A percentile compares a stretch with the other conserved stretches of the same genome.
Evolutionary conservation across 495 filamentous ascomycete species (phyloP).

Genomic region (Lophiotrema nucula): DNA sequence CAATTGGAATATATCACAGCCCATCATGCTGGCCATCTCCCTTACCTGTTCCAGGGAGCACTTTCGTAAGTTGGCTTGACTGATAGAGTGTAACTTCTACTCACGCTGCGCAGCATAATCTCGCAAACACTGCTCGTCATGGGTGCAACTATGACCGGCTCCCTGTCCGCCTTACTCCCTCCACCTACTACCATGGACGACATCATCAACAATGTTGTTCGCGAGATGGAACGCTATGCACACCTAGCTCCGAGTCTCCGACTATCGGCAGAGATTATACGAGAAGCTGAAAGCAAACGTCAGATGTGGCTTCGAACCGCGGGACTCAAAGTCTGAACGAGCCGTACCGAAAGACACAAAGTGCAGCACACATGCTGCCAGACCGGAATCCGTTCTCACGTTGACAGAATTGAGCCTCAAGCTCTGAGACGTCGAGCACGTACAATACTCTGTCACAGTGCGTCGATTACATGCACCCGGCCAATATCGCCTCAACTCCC

Average conservation of each 20-base stretch:
- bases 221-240: slow-evolving; percentile 69
- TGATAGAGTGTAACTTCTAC: not conserved
- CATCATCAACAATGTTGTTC: slow-evolving; percentile 71
- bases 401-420: no score
- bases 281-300: slow-evolving; percentile 71
- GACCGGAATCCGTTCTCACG: no score
- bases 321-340: slow-evolving; percentile 35
- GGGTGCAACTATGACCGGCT: slow-evolving; percentile 80
- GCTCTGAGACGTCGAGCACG: no score
- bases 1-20: slow-evolving; percentile 77
- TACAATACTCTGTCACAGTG: not conserved
- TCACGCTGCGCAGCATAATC: slow-evolving; percentile 51
- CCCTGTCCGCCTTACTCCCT: slow-evolving; percentile 65
- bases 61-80: slow-evolving; percentile 49
- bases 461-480: not conserved
- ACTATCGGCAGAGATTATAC: slow-evolving; percentile 71
- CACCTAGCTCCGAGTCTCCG: slow-evolving; percentile 72
- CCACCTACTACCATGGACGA: slow-evolving; percentile 62
- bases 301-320: slow-evolving; percentile 45
- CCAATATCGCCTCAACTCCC: not conserved
- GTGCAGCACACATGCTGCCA: no score
- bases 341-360: no score
- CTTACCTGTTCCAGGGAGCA: slow-evolving; percentile 84
- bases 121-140: slow-evolving; percentile 77
- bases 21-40: slow-evolving; percentile 80